Base-by-base conservation (phyloP, 331 rosid genomes). In the Malus hybrid region DNA sequence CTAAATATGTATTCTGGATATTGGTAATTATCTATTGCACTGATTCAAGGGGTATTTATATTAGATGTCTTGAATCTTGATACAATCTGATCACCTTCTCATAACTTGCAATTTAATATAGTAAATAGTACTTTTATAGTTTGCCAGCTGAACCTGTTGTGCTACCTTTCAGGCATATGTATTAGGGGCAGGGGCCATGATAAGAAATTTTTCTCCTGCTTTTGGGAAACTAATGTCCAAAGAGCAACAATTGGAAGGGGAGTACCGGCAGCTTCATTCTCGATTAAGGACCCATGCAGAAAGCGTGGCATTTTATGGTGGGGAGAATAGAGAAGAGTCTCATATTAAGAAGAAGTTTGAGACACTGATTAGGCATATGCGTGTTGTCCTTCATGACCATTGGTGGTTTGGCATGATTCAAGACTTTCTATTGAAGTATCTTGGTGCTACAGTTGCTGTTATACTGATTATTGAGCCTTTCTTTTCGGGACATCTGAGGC, bases 341-440 rank as follows among this genome's bases (percentile, higher is more conserved):
- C 96, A 95, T 81, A 92, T 95, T 76, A 90, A 87, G 85, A 86
- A 83, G 68, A 95, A 95, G 84, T 95, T 95, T 83, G 84, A 82
- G 80, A 63, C 80, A 48, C 83, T 92, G 67, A 81, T 89, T 69
- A 67, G 79, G 79, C 99, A 95, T 84, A 67, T 89, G 90, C 75
- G 84, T 29, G 73, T 71, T 69, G 97, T 89, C 65, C 85, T 89
- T 76, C 97, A 95, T 50, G 97, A 95, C 67, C 97, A 95, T 73
- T 95, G 99, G 99, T 95, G 99, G 99, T 95, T 95, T 89, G 97
- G 99, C 85, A 95, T 95, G 97, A 90, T 95, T 85, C 99, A 95
- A 76, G 97, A 95, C 80, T 95, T 92, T 76, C 67, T 95, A 62
- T 78, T 92, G 83, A 95, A 95, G 87, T 95, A 95, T 85, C 97